phyloP scores from a whole-genome alignment of 2,329 filamentous ascomycete genomes.

The Sodiomyces alkalinus region DNA sequence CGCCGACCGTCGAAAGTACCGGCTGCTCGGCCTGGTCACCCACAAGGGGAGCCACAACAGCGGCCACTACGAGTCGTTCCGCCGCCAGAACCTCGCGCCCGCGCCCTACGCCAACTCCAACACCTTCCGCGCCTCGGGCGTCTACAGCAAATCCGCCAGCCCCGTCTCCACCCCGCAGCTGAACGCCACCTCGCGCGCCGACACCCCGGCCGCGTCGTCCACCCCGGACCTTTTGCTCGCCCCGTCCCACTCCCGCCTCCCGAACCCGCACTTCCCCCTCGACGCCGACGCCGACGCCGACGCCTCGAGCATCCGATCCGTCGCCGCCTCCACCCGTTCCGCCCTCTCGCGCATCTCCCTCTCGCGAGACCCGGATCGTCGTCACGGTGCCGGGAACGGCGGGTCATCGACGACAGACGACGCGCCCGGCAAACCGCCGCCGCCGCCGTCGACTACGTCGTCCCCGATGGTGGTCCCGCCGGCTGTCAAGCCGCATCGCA shows the following conservation, averaged over 20 bases:
- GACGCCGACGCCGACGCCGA: constrained; percentile 26
- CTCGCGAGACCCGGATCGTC: constrained; percentile 11
- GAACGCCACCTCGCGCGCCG: constrained; percentile 17
- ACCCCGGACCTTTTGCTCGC: constrained; percentile 30
- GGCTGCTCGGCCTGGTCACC: constrained; percentile 72
- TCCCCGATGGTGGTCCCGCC: constrained; percentile 8
- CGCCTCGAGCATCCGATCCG: constrained; percentile 36
- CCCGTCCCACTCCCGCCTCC: constrained; percentile 14
- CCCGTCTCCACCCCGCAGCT: constrained; percentile 33
- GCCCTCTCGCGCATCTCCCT: constrained; percentile 33
- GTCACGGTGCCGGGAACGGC: constrained; percentile 2
- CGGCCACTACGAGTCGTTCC: constrained; percentile 93
- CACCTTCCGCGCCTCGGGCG: constrained; percentile 59
- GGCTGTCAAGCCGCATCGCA: constrained; percentile 22
- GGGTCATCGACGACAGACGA: constrained; percentile 6
- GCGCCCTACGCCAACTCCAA: constrained; percentile 72
- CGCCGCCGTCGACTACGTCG: constrained; percentile 6
- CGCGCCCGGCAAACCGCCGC: no score
- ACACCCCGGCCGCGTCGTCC: constrained; percentile 28
- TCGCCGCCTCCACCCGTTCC: constrained; percentile 40
- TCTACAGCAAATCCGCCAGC: constrained; percentile 51
- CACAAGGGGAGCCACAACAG: constrained; percentile 94
- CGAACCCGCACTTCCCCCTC: constrained; percentile 10
- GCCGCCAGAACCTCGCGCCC: constrained; percentile 59
- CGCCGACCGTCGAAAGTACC: constrained; percentile 64